Percentiles rank a stretch among this genome's conserved stretches.
These are phyloP conservation scores for Cenchrus purpureus DNA, from an alignment of 176 grass and related monocot species.

Conservation along the genomic window DNA sequence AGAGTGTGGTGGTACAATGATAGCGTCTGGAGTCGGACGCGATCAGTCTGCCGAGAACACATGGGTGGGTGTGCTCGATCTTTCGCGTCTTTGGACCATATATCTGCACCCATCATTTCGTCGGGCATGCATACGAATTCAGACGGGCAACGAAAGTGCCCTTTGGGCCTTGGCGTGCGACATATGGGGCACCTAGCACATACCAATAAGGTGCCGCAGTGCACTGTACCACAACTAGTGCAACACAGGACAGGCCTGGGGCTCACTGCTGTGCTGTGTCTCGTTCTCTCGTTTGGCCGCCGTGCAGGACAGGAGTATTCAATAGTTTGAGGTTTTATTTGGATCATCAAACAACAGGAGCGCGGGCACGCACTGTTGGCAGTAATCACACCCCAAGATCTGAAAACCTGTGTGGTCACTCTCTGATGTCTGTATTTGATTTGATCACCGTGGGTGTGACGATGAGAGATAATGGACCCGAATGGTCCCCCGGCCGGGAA, in stretches of 20 bases:
- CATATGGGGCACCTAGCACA: constrained; percentile 1
- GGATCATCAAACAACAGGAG: background rate
- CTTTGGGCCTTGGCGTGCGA: background rate
- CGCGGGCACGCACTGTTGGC: background rate
- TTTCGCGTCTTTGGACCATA: too few species aligned
- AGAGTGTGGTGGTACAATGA: background rate
- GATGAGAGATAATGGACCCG: too few species aligned
- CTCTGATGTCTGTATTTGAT: too few species aligned
- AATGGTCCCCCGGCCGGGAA: too few species aligned
- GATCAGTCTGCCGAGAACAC: background rate
- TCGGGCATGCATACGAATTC: background rate
- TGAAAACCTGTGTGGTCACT: background rate
- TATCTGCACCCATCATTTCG: background rate
- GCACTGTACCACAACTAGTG: too few species aligned
- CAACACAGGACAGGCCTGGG: background rate
- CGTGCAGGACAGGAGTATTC: too few species aligned
- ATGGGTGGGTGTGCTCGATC: background rate
- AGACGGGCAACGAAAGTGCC: background rate
- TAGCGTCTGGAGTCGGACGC: background rate
- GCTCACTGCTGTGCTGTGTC: background rate
- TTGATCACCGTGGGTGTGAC: too few species aligned
- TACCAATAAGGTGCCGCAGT: background rate
- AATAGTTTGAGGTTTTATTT: too few species aligned
- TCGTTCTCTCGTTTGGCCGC: background rate
- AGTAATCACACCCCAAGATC: background rate